Evolutionary conservation across 805 yeast genomes (phyloP).

Genomic region (Cyberlindnera euphorbiae): DNA sequence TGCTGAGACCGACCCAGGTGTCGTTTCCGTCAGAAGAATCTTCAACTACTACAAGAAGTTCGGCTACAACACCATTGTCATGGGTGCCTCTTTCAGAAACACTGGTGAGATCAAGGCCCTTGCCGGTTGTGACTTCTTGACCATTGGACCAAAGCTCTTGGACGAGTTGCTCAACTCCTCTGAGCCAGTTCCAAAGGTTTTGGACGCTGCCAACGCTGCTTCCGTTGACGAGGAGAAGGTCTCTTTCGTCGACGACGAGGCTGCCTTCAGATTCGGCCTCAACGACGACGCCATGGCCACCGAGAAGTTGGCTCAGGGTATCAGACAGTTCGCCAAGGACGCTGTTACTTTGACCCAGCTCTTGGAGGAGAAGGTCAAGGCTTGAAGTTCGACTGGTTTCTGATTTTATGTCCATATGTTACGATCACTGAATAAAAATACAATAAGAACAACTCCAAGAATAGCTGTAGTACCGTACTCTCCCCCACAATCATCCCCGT

Average conservation of each 20-base stretch:
- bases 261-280: conserved; percentile 81
- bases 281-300: conserved; percentile 99
- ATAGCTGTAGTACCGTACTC: too few species aligned
- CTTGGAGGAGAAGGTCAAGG: conserved; percentile 54
- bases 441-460: too few species aligned
- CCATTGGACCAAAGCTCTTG: conserved; percentile 89
- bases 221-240: conserved; percentile 61
- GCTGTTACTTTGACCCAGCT: conserved; percentile 70
- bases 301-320: conserved; percentile 96
- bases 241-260: conserved; percentile 77
- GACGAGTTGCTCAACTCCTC: conserved; percentile 80
- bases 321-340: conserved; percentile 94
- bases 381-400: conserved; percentile 16
- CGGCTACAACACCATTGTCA: conserved; percentile 94
- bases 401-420: conserved; percentile 2
- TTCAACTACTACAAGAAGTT: conserved; percentile 97
- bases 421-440: conserved; percentile 1
- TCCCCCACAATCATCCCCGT: too few species aligned
- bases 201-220: conserved; percentile 64
- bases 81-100: conserved; percentile 99
- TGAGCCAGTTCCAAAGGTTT: conserved; percentile 74
- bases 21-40: conserved; percentile 77
- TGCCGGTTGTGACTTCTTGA: conserved; percentile 95
- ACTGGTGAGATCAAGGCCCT: conserved; percentile 90
- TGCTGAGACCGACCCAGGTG: conserved; percentile 92